Evolutionary conservation across 805 yeast species (phyloP), one percentile per base, ranked within the genome.

Genomic region (Isabelozyma pseudorhagii): DNA sequence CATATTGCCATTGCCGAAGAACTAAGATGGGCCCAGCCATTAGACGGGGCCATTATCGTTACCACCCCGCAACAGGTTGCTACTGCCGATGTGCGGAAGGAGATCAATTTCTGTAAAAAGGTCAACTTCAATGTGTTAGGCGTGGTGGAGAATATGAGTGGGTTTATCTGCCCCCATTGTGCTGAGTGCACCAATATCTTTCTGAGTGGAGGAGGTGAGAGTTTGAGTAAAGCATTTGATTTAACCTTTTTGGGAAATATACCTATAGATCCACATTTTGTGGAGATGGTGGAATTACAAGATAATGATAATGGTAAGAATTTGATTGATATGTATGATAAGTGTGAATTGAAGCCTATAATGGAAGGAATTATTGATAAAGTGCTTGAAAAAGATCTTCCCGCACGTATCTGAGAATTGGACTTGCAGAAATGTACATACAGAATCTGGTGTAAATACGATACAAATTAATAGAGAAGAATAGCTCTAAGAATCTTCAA

Each of bases 1-100:
- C 99, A 94, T 65, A 94, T 94, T 38, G 91, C 97, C 4, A 87
- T 96, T 38, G 97, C 97, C 5, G 98, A 94, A 62, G 96, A 91
- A 66, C 75, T 94, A 40, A 70, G 86, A 49, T 78, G 70, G 63
- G 83, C 84, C 0, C 76, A 77, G 27, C 90, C 93, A 2, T 60
- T 72, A 4, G 97, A 90, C 58, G 98, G 98, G 0, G 97, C 97
- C 0, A 84, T 94, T 0, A 81, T 94, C 1, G 99, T 94, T 6
- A 94, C 99, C 0, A 94, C 99, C 0, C 99, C 99, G 1, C 99
- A 94, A 62, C 81, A 82, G 54, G 93, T 94, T 5, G 91, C 97
- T 4, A 83, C 94, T 4, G 92, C 94, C 9, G 99, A 94, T 68
- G 99, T 94, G 6, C 82, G 87, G 48, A 94, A 94, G 63, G 99